phyloP scores from a whole-genome alignment of 2,329 filamentous ascomycete genomes.

The Zymoseptoria pseudotritici region DNA sequence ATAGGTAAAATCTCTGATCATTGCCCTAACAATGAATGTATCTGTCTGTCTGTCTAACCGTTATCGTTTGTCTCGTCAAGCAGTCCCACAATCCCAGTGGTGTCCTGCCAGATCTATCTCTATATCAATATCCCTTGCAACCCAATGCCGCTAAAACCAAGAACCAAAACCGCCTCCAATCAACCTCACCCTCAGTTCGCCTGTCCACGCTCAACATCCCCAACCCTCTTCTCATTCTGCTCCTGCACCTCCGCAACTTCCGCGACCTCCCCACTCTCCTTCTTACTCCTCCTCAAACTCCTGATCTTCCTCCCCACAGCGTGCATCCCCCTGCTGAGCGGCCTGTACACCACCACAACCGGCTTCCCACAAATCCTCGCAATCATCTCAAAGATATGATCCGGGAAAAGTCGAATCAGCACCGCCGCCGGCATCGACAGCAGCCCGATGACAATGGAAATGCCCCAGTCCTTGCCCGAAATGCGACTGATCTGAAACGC shows the following conservation, averaged over 20 bases:
- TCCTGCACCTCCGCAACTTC: slow-evolving; percentile 8
- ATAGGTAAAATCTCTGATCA: too few relatives aligned
- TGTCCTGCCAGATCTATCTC: slow-evolving; percentile 2
- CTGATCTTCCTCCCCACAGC: slow-evolving; percentile 10
- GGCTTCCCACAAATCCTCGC: slow-evolving; percentile 35
- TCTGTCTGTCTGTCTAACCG: too few relatives aligned
- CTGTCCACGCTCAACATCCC: slow-evolving; percentile 8
- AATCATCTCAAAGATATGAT: slow-evolving; percentile 49
- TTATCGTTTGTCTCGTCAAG: too few relatives aligned
- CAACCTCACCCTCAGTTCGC: not conserved
- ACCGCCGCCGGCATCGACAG: slow-evolving; percentile 78
- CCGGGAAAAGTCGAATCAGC: slow-evolving; percentile 74
- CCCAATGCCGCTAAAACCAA: slow-evolving; percentile 4
- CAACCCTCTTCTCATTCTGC: slow-evolving; percentile 9
- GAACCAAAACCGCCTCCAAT: not conserved
- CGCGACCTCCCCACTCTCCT: slow-evolving; percentile 12
- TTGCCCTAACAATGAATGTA: too few relatives aligned
- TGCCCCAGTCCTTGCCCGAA: slow-evolving; percentile 69
- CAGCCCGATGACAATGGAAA: slow-evolving; percentile 73
- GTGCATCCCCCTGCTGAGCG: slow-evolving; percentile 14
- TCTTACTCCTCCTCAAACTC: slow-evolving; percentile 10
- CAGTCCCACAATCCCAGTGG: too few relatives aligned
- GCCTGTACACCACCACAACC: slow-evolving; percentile 14
- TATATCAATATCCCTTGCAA: not conserved
- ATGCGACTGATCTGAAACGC: slow-evolving; percentile 65